A percentile compares a stretch with the other conserved stretches of the same genome.
phyloP scores from a whole-genome alignment of 1,284 basidiomycete genomes.

The Apiotrichum akiyoshidainum region DNA sequence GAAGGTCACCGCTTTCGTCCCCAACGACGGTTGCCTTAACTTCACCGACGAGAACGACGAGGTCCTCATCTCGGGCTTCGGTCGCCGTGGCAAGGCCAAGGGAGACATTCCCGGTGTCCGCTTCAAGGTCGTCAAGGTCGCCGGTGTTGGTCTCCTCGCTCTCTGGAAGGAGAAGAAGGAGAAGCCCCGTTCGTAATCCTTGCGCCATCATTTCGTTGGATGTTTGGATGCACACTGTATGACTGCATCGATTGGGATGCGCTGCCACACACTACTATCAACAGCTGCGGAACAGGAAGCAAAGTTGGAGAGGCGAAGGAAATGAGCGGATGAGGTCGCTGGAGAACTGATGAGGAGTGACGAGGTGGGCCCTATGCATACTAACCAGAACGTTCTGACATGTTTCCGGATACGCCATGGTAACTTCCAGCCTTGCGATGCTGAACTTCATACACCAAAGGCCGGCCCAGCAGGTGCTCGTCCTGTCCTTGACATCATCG shows the following conservation, averaged over 20 bases:
- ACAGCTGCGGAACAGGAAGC: neutral
- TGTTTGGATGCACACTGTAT: conserved; percentile 28
- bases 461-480: too few relatives aligned
- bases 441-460: too few relatives aligned
- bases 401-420: too few relatives aligned
- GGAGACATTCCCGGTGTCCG: conserved; percentile 66
- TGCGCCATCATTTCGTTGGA: conserved; percentile 11
- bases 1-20: conserved; percentile 91
- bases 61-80: conserved; percentile 99
- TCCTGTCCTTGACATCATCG: too few relatives aligned
- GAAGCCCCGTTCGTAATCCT: conserved; percentile 78
- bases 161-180: conserved; percentile 99
- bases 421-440: too few relatives aligned
- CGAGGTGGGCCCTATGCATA: too few relatives aligned
- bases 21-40: conserved; percentile 98
- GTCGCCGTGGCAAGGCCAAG: conserved; percentile 91
- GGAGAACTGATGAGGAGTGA: too few relatives aligned
- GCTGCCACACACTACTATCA: neutral
- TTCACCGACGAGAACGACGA: conserved; percentile 98
- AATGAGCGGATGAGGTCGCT: too few relatives aligned
- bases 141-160: conserved; percentile 95
- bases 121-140: conserved; percentile 99
- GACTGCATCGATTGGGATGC: conserved; percentile 14
- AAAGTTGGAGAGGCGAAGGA: too few relatives aligned
- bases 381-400: too few relatives aligned